Conservation (phyloP, 805 yeast genomes). For the Metschnikowia gelsemii region DNA sequence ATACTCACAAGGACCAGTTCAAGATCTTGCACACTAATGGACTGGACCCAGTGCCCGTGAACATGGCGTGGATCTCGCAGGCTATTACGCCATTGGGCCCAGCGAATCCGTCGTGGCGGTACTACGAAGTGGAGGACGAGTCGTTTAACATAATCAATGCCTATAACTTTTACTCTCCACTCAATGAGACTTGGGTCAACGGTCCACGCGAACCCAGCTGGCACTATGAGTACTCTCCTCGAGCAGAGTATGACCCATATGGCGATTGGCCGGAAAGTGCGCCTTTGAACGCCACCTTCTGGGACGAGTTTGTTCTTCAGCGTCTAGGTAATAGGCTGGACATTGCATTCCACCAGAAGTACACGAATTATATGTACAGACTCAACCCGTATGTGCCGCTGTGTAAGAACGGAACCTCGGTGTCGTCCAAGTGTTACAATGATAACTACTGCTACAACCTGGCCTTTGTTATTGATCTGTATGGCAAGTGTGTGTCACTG, state of each 20-base stretch:
- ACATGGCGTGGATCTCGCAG: conserved; percentile 64
- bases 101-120: conserved; percentile 71
- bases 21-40: conserved; percentile 51
- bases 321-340: conserved; percentile 39
- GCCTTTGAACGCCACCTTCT: conserved; percentile 67
- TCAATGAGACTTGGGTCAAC: conserved; percentile 55
- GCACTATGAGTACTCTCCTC: conserved; percentile 63
- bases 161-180: conserved; percentile 55
- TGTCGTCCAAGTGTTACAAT: conserved; percentile 14
- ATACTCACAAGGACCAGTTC: conserved; percentile 70
- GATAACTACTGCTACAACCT: conserved; percentile 21
- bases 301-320: conserved; percentile 55
- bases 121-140: conserved; percentile 61
- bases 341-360: conserved; percentile 48
- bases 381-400: conserved; percentile 53
- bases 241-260: conserved; percentile 53
- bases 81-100: conserved; percentile 62
- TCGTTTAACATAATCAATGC: conserved; percentile 62
- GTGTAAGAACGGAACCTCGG: conserved; percentile 16
- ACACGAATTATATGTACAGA: conserved; percentile 51
- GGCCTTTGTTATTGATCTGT: conserved; percentile 20
- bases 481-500: conserved; percentile 17
- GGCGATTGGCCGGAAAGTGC: conserved; percentile 55
- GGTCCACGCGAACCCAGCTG: conserved; percentile 60
- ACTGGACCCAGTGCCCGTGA: conserved; percentile 40